Conservation (phyloP, 768 basidiomycete species). For the Lanmaoa pseudosensibilis region DNA sequence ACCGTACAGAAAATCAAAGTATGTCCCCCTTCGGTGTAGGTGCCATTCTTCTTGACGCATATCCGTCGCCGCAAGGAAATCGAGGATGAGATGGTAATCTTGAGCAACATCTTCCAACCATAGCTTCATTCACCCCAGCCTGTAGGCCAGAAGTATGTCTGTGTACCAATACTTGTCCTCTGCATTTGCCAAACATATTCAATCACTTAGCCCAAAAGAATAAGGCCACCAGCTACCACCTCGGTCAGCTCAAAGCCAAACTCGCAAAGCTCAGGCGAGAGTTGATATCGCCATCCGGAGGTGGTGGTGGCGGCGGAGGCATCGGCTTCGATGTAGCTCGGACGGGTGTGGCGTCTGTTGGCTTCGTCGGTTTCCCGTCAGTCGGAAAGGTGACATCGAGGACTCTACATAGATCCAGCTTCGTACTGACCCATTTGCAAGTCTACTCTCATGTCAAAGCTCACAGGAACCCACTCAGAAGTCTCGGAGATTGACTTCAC, state of each 20-base stretch:
- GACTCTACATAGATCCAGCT: conserved; percentile 2
- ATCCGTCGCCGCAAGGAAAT: conserved; percentile 59
- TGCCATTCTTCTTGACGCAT: conserved; percentile 10
- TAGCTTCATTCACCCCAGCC: conserved; percentile 29
- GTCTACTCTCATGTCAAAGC: conserved; percentile 93
- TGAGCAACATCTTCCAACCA: conserved; percentile 11
- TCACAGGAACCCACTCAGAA: conserved; percentile 96
- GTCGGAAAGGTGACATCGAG: conserved; percentile 73
- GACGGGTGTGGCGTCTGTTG: conserved; percentile 96
- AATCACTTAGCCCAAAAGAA: conserved; percentile 80
- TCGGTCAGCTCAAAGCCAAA: conserved; percentile 97
- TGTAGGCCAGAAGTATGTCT: conserved; percentile 75
- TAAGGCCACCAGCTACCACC: conserved; percentile 94
- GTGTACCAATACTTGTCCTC: conserved; percentile 10
- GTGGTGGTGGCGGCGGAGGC: conserved; percentile 86
- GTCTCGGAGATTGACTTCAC: conserved; percentile 97
- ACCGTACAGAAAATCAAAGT: conserved; percentile 91
- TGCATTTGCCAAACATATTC: conserved; percentile 11
- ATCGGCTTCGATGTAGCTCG: conserved; percentile 97
- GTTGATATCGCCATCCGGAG: conserved; percentile 73
- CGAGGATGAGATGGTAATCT: conserved; percentile 93
- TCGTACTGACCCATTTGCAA: conserved; percentile 31
- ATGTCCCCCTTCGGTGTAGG: conserved; percentile 23
- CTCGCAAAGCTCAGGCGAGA: conserved; percentile 96
- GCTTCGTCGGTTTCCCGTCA: conserved; percentile 91